Percentiles rank a stretch among this genome's conserved stretches.
Conservation (phyloP, 306 rosid genomes). For the Rosa rugosa region DNA sequence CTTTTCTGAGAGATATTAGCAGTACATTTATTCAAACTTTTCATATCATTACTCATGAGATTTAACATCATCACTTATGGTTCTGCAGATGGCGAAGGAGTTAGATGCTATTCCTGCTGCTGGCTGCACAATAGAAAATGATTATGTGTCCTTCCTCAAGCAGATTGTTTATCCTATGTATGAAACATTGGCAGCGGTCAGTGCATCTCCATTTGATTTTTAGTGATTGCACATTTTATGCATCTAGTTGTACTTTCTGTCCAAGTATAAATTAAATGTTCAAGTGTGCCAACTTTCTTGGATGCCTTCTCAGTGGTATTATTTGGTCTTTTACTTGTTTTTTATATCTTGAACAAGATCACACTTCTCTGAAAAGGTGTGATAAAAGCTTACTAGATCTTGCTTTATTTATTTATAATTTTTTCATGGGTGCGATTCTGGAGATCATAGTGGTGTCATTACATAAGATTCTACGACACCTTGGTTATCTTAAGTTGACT, state of each 20-base stretch:
- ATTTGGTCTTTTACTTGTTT: neutral
- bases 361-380: too few species aligned
- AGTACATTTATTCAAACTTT: neutral
- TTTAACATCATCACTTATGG: neutral
- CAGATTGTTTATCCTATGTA: constrained; percentile 70
- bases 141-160: constrained; percentile 69
- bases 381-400: too few species aligned
- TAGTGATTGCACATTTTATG: constrained; percentile 9
- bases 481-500: neutral
- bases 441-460: neutral
- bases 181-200: constrained; percentile 40
- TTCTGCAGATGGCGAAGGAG: constrained; percentile 86
- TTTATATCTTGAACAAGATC: neutral
- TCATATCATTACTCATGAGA: neutral
- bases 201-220: constrained; percentile 33
- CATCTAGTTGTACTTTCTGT: neutral
- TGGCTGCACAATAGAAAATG: constrained; percentile 52
- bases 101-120: constrained; percentile 63
- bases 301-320: neutral
- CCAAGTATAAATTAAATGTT: neutral
- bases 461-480: neutral
- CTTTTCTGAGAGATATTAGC: neutral
- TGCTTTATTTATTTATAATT: too few species aligned
- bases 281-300: neutral
- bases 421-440: neutral